Evolutionary conservation across 106 monocot species (phyloP), one percentile per base, ranked within the genome.

Genomic region (Allium cepa): DNA sequence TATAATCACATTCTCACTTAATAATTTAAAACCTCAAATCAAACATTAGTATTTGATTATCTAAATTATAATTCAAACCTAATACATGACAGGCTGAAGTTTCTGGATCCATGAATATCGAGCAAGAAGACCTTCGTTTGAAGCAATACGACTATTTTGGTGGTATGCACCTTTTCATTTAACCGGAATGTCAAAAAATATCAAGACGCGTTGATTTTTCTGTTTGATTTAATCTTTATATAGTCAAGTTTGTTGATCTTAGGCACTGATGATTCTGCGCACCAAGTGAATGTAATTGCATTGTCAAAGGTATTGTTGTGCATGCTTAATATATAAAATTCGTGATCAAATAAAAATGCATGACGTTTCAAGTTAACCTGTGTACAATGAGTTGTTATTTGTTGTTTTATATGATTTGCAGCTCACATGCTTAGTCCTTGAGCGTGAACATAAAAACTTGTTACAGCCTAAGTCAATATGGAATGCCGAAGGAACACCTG

Each of bases 401-500:
- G 36, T 36, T 36, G 5, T 36, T 36, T 36, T 36, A 11, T 66
- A 22, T 26, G 45, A 52, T 72, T 64, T 74, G 26, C 91, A 95
- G 95, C 62, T 95, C 46, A 95, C 81, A 26, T 95, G 95, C 81
- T 72, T 96, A 47, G 78, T 91, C 46, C 80, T 96, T 66, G 79
- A 67, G 59, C 73, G 86, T 80, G 72, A 60, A 60, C 67, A 88
- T 57, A 80, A 64, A 58, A 67, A 77, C 50, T 76, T 91, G 64
- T 66, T 96, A 69, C 81, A 88, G 71, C 85, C 95, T 50, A 96
- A 81, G 70, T 91, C 88, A 26, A 96, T 96, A 53, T 96, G 95
- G 95, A 88, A 88, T 86, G 88, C 91, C 47, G 91, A 88, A 53
- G 91, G 79, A 73, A 78, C 76, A 67, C 72, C 81, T 69, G 79